Conservation (phyloP, 257 asterid genomes). For the Leptodermis oblonga region DNA sequence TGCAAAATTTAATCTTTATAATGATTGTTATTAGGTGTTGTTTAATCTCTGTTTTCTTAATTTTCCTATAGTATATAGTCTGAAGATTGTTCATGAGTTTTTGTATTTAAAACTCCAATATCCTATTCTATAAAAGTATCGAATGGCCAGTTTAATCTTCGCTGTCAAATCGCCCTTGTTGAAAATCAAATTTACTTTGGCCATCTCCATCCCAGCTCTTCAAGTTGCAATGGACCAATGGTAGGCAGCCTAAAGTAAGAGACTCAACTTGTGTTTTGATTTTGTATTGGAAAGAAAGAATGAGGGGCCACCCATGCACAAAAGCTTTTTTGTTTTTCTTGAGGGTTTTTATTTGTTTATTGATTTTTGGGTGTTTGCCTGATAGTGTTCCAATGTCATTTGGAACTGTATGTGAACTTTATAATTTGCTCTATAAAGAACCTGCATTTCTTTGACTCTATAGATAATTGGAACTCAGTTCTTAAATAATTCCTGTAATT, state of each 20-base stretch:
- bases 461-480: no score
- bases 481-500: no score
- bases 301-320: no score
- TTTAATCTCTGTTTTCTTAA: not conserved
- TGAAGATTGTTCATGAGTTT: not conserved
- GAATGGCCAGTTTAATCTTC: not conserved
- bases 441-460: no score
- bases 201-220: not conserved
- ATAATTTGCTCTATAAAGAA: no score
- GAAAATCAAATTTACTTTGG: not conserved
- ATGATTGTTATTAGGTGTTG: not conserved
- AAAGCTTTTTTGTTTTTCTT: no score
- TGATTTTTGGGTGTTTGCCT: no score
- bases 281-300: no score
- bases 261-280: no score
- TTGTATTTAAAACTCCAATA: not conserved
- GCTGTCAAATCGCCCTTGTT: not conserved
- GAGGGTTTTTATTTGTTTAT: no score
- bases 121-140: not conserved
- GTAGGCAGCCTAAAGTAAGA: not conserved
- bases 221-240: not conserved
- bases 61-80: not conserved
- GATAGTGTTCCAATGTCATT: no score
- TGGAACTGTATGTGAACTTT: no score
- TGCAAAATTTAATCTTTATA: not conserved